Conservation (phyloP, 495 filamentous ascomycete genomes). For the Podospora pseudoanserina region DNA sequence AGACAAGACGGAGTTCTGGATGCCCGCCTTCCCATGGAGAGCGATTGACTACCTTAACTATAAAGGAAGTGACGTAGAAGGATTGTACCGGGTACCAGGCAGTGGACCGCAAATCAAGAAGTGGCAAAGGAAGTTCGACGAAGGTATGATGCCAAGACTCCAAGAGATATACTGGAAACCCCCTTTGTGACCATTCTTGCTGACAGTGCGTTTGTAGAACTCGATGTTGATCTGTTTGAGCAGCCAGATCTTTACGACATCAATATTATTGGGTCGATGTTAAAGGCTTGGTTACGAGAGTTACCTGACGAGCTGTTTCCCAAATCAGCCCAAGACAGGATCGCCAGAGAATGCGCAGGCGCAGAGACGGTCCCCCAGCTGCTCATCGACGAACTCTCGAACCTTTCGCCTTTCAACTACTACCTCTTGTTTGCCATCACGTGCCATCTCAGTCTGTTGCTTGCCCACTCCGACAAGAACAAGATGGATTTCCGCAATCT, state of each 20-base stretch:
- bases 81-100: conserved; percentile 82
- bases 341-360: conserved; percentile 69
- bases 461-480: conserved; percentile 80
- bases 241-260: conserved; percentile 84
- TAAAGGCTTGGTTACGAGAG: conserved; percentile 91
- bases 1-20: conserved; percentile 96
- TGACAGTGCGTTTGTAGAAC: conserved; percentile 45
- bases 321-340: conserved; percentile 68
- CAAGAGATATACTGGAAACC: neutral
- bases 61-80: conserved; percentile 85
- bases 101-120: conserved; percentile 78
- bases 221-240: conserved; percentile 81
- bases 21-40: conserved; percentile 87
- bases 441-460: conserved; percentile 83
- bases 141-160: conserved; percentile 47
- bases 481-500: conserved; percentile 93
- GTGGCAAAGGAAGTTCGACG: conserved; percentile 84
- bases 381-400: conserved; percentile 84
- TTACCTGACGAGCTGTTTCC: conserved; percentile 89
- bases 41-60: conserved; percentile 93
- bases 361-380: conserved; percentile 71
- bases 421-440: conserved; percentile 95
- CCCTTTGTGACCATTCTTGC: neutral
- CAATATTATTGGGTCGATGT: conserved; percentile 87
- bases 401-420: conserved; percentile 87